Base-by-base conservation (phyloP, 257 asterid genomes). In the Leptodermis oblonga region DNA sequence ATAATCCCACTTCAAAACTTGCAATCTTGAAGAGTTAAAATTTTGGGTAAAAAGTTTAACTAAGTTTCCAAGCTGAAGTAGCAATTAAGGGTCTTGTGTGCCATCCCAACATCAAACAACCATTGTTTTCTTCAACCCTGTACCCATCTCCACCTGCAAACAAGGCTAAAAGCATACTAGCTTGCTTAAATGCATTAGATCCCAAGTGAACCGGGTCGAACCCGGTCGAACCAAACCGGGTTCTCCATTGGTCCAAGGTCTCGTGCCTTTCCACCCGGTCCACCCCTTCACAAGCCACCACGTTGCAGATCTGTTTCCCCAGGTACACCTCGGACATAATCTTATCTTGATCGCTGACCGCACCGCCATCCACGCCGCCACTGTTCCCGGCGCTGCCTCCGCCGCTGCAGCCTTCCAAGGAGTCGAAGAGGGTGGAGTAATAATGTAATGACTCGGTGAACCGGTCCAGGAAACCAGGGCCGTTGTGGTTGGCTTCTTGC, bases 231-330 rank as follows among this genome's bases (percentile, higher is more conserved):
- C 70, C 66, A 62, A 90, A 79, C 71, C 97, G 85, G 72, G 71
- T 65, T 70, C 82, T 58, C 98, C 98, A 92, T 70, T 82, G 92
- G 28, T 54, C 81, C 83, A 92, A 69, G 1, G 95, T 80, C 83
- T 92, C 98, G 60, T 92, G 98, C 79, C 98, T 72, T 85, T 92
- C 98, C 0, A 90, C 90, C 80, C 98, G 87, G 85, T 88, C 96
- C 73, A 36, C 81, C 0, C 96, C 98, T 48, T 92, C 98, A 34
- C 92, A 82, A 2, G 95, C 96, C 86, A 92, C 96, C 78, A 92
- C 85, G 74, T 92, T 90, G 69, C 92, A 90, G 67, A 92, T 92
- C 89, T 92, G 97, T 66, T 85, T 68, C 25, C 96, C 97, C 72
- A 92, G 39, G 75, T 92, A 90, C 18, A 88, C 87, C 86, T 92